Base-by-base conservation (phyloP, 306 rosid genomes). In the Trifolium repens region DNA sequence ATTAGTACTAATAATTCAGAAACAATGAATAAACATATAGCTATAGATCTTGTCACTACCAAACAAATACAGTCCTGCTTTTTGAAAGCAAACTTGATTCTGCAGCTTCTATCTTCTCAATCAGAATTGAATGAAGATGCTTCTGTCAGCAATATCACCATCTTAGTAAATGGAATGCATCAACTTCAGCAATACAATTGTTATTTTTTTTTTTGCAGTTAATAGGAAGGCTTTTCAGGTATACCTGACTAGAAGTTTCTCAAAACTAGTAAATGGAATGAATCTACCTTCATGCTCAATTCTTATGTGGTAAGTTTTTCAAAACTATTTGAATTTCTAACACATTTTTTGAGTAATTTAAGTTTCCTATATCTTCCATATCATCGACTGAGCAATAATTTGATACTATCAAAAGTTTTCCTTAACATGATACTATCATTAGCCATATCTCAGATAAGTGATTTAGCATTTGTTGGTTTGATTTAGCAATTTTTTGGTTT, bases 31-130 rank as follows among this genome's bases (percentile, higher is more conserved):
- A 24, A 46, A 52, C 42, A 64, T 85, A 64, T 87, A 87, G 89
- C 92, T 47, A 87, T 81, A 86, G 97, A 87, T 61, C 97, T 86
- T 75, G 94, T 86, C 87, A 85, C 87, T 17, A 94, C 94, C 59
- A 89, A 81, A 91, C 94, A 39, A 92, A 94, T 75, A 89, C 87
- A 63, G 87, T 67, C 84, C 74, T 91, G 67, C 97, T 74, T 22
- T 60, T 26, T 82, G 11, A 17, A 44, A 13, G n/a, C 40, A 81
- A 73, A 46, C 78, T 82, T 34, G 80, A 65, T 75, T 73, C 80
- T 52, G 81, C 76, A 66, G 59, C 76, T 72, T 81, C 82, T 71
- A 89, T 68, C 79, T 89, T 94, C 76, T 89, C 88, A 67, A 80
- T 79, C 84, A 91, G 73, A 62, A 84, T 91, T n/a, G 79, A 83